These are phyloP conservation scores for Gastrodia elata DNA, from an alignment of 106 monocot species.

Conservation along the genomic window DNA sequence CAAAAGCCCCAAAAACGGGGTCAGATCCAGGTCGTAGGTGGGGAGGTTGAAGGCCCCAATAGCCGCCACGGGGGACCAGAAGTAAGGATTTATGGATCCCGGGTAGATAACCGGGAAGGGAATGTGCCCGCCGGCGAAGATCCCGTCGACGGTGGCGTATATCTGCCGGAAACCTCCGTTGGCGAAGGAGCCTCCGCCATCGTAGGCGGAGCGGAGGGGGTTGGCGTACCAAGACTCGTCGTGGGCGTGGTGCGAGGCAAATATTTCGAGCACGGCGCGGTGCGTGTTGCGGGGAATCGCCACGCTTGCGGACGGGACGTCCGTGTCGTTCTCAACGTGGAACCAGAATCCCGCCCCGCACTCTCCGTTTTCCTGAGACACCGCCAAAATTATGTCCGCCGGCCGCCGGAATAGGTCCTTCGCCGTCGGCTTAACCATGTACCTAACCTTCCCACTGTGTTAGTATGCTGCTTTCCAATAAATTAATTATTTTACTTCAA, in stretches of 20 bases:
- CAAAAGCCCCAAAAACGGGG: constrained; percentile 28
- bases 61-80: constrained; percentile 38
- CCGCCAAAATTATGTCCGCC: constrained; percentile 35
- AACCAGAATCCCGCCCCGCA: constrained; percentile 30
- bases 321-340: constrained; percentile 13
- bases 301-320: neutral
- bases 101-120: constrained; percentile 42
- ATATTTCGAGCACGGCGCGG: constrained; percentile 34
- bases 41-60: constrained; percentile 43
- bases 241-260: constrained; percentile 29
- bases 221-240: constrained; percentile 42
- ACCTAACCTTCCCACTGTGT: neutral
- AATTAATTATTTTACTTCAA: too few species aligned
- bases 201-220: constrained; percentile 15
- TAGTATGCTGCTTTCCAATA: too few species aligned
- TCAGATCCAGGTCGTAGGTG: constrained; percentile 38
- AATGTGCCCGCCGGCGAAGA: constrained; percentile 24
- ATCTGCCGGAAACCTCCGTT: constrained; percentile 37
- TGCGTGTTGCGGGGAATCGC: constrained; percentile 26
- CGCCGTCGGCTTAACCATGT: constrained; percentile 9
- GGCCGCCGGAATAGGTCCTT: constrained; percentile 26
- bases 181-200: neutral
- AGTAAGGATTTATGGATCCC: constrained; percentile 33
- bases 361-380: constrained; percentile 12
- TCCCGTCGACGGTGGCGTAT: constrained; percentile 31